Conservation (phyloP, 306 rosid species). For the Crotalaria pallida region DNA sequence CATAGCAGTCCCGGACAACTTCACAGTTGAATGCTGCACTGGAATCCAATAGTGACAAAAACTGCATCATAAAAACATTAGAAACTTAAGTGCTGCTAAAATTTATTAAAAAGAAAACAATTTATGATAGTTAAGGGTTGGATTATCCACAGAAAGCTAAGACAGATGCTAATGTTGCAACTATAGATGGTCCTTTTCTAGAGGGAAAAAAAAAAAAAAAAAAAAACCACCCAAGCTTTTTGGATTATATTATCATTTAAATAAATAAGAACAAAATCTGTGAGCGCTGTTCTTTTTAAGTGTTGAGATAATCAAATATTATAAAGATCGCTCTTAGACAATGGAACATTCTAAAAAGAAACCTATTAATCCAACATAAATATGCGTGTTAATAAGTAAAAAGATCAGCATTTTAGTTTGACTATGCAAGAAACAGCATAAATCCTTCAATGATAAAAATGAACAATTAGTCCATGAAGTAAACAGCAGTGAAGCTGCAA, state of each 20-base stretch:
- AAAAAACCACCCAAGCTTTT: slow-evolving; percentile 23
- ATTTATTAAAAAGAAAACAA: not conserved
- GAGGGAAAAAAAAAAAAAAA: too few species aligned
- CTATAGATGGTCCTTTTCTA: not conserved
- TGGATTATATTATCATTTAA: slow-evolving; percentile 3
- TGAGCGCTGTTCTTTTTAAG: not conserved
- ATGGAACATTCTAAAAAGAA: not conserved
- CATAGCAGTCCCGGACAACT: slow-evolving; percentile 93
- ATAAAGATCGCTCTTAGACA: not conserved
- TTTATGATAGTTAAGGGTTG: not conserved
- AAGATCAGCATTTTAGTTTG: not conserved
- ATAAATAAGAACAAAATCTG: not conserved
- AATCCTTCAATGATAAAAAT: not conserved
- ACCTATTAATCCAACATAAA: not conserved
- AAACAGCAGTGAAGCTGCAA: not conserved
- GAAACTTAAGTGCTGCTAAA: slow-evolving; percentile 1
- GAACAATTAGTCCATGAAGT: not conserved
- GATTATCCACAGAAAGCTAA: too few species aligned
- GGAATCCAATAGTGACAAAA: slow-evolving; percentile 83
- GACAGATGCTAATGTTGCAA: slow-evolving; percentile 12
- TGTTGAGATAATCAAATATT: slow-evolving; percentile 1
- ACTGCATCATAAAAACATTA: slow-evolving; percentile 49
- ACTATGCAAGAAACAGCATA: not conserved
- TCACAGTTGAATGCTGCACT: slow-evolving; percentile 89
- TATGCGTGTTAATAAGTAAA: not conserved